Base-by-base conservation (phyloP, 225 moss, liverwort and hornwort species). In the Lunularia cruciata region DNA sequence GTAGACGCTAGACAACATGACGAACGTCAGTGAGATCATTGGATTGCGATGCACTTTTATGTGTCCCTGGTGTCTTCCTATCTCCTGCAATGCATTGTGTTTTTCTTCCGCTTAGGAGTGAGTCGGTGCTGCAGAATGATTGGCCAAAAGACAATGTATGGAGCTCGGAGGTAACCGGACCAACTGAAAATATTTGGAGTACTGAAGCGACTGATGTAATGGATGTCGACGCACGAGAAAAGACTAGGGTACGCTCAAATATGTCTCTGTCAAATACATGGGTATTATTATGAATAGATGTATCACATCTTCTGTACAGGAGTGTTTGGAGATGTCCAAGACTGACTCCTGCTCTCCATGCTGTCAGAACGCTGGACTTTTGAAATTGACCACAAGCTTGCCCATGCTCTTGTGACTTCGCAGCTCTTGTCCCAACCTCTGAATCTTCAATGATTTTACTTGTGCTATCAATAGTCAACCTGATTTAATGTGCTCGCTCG, bases 181-280 rank as follows among this genome's bases (percentile, higher is more conserved):
- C 65, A 19, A 73, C 76, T 63, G 71, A 69, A 20, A 67, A 72
- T 57, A 65, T 71, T 37, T 82, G 77, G 77, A 82, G 38, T 54
- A 53, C 65, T n/a, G 58, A 59, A 57, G 57, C 47, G 30, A 57
- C 43, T 22, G 47, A 30, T 43, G n/a, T 70, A 32, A 57, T 70
- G 68, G 81, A 82, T 67, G 18, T 58, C 22, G 71, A 52, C 22
- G 54, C 39, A 13, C 65, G 33, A 7, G 76, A 81, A 49, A 73
- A 22, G 8, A 45, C 63, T 45, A 57, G 57, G 80, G 80, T 80
- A 57, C 3, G 65, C 48, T 14, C 30, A 10, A 51, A 19, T n/a
- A n/a, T 2, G 19, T 48, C n/a, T n/a, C n/a, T n/a, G n/a, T n/a
- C n/a, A n/a, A n/a, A n/a, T n/a, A n/a, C n/a, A n/a, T n/a, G n/a